Percentiles rank a stretch among this genome's conserved stretches.
These are phyloP conservation scores for Medicago arabica DNA, from an alignment of 306 rosid genomes.

Conservation along the genomic window DNA sequence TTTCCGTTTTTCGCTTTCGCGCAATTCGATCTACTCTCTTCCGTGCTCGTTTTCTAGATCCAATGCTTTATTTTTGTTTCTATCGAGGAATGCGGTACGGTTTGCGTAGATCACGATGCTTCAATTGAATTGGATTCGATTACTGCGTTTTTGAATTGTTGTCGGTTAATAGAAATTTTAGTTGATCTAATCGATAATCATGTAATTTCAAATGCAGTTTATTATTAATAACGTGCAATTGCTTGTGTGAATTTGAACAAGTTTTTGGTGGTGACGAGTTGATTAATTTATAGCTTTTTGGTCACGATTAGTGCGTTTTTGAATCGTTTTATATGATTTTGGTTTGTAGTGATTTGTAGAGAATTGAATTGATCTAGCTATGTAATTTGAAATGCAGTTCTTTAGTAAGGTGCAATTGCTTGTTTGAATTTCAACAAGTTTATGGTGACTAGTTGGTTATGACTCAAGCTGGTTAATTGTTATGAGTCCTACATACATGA, in stretches of 20 bases:
- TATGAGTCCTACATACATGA: background rate
- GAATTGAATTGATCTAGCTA: too few species aligned
- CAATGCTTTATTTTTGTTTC: conserved; percentile 39
- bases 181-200: conserved; percentile 13
- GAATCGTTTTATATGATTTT: too few species aligned
- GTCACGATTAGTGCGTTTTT: background rate
- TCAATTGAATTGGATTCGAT: conserved; percentile 42
- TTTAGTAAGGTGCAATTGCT: too few species aligned
- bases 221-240: conserved; percentile 21
- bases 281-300: too few species aligned
- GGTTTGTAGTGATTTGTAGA: too few species aligned
- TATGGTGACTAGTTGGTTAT: conserved; percentile 29
- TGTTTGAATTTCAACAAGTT: conserved; percentile 42
- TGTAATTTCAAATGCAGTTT: conserved; percentile 48
- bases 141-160: conserved; percentile 34
- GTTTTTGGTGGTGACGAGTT: too few species aligned
- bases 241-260: conserved; percentile 42
- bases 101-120: conserved; percentile 35
- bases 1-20: conserved; percentile 19
- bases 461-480: background rate
- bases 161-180: conserved; percentile 21
- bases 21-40: conserved; percentile 43
- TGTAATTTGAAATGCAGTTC: conserved; percentile 48
- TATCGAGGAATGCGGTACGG: conserved; percentile 26
- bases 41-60: conserved; percentile 57